phyloP scores from a whole-genome alignment of 176 grass and related monocot genomes.

The Juncus effusus region DNA sequence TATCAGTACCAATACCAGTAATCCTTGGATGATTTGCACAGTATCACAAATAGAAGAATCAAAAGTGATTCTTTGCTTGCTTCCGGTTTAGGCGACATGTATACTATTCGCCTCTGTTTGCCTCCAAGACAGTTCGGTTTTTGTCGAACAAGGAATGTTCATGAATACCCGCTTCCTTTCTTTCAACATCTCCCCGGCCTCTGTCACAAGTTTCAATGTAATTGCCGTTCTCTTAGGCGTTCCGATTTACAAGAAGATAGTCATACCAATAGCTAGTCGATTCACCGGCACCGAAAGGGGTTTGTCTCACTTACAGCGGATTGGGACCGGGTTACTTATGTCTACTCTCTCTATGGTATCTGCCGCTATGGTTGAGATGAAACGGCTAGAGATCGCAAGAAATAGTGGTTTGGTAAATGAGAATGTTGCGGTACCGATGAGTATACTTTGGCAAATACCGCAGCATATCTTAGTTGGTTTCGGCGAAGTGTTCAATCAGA shows the following conservation, averaged over 20 bases:
- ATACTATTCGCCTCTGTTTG: constrained; percentile 77
- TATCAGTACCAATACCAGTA: constrained; percentile 15
- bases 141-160: constrained; percentile 73
- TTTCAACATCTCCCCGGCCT: constrained; percentile 61
- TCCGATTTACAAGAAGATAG: constrained; percentile 60
- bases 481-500: constrained; percentile 61
- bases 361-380: constrained; percentile 61
- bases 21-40: constrained; percentile 81
- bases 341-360: constrained; percentile 52
- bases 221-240: constrained; percentile 55
- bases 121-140: constrained; percentile 67
- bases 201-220: constrained; percentile 67
- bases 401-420: constrained; percentile 41
- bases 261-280: constrained; percentile 59
- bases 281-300: constrained; percentile 80
- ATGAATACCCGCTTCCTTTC: constrained; percentile 49
- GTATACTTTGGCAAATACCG: constrained; percentile 83
- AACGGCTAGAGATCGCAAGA: constrained; percentile 62
- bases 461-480: constrained; percentile 67
- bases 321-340: constrained; percentile 69
- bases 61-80: constrained; percentile 68
- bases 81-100: constrained; percentile 79
- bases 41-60: constrained; percentile 84
- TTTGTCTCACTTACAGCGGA: constrained; percentile 68
- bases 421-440: constrained; percentile 56